Percentiles rank a stretch among this genome's conserved stretches.
Evolutionary conservation across 305 asterid genomes (phyloP).

Genomic region (Euphrasia arctica): DNA sequence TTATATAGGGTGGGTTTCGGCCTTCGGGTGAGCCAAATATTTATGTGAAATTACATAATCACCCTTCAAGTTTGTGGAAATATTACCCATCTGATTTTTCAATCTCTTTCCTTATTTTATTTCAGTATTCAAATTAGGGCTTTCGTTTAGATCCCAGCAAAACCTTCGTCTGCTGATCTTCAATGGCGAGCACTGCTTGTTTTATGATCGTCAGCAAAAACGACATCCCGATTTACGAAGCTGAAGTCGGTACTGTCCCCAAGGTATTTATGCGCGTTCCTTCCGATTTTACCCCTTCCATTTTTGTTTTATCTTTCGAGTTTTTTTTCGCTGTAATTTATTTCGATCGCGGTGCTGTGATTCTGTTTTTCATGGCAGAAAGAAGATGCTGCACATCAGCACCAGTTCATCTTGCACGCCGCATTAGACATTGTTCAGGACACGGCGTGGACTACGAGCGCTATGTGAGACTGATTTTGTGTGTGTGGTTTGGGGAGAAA

Average conservation of each 20-base stretch:
- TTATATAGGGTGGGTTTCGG: too few relatives aligned
- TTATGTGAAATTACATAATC: too few relatives aligned
- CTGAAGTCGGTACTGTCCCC: constrained; percentile 89
- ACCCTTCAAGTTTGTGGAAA: too few relatives aligned
- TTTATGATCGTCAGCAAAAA: constrained; percentile 85
- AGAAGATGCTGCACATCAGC: constrained; percentile 96
- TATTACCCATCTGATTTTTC: too few relatives aligned
- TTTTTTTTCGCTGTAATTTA: background rate
- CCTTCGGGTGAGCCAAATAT: too few relatives aligned
- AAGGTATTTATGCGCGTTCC: constrained; percentile 37
- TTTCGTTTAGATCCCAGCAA: background rate
- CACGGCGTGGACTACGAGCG: constrained; percentile 92
- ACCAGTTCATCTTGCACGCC: constrained; percentile 91
- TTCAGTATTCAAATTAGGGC: too few relatives aligned
- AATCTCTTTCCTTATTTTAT: too few relatives aligned
- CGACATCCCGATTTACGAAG: constrained; percentile 91
- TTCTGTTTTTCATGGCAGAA: constrained; percentile 40
- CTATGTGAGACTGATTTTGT: constrained; percentile 56
- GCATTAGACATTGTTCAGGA: constrained; percentile 93
- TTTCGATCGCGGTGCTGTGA: background rate
- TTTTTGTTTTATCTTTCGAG: background rate
- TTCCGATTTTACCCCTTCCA: background rate
- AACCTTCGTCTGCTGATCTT: background rate
- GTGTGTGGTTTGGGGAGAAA: background rate
- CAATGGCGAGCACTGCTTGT: constrained; percentile 81